Conservation (phyloP, 768 basidiomycete genomes). For the Suillus decipiens region DNA sequence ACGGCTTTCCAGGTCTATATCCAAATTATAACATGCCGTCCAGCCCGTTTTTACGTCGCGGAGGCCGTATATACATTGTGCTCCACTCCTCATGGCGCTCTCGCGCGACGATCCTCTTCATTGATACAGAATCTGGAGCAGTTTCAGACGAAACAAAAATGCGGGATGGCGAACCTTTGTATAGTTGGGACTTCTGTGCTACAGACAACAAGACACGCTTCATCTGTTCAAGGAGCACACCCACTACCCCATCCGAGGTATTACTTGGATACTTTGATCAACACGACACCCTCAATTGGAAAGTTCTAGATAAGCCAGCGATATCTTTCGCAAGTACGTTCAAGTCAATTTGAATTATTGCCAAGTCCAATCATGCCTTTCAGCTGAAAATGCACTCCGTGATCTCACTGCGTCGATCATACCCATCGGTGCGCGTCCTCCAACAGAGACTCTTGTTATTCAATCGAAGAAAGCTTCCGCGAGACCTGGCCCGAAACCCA, state of each 20-base stretch:
- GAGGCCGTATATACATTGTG: slow-evolving; percentile 34
- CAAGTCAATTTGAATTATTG: not conserved
- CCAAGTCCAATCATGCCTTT: not conserved
- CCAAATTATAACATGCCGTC: slow-evolving; percentile 47
- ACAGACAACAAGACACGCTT: slow-evolving; percentile 46
- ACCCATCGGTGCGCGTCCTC: slow-evolving; percentile 49
- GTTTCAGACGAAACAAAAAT: slow-evolving; percentile 36
- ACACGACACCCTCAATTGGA: slow-evolving; percentile 33
- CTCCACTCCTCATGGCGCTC: slow-evolving; percentile 57
- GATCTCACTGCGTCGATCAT: slow-evolving; percentile 45
- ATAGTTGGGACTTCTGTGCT: slow-evolving; percentile 56
- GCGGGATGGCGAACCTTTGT: slow-evolving; percentile 24
- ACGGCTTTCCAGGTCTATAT: slow-evolving; percentile 65
- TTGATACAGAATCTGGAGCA: slow-evolving; percentile 42
- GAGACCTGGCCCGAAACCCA: slow-evolving; percentile 28
- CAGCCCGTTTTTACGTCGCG: slow-evolving; percentile 39
- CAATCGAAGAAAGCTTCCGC: slow-evolving; percentile 26
- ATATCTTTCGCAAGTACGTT: slow-evolving; percentile 44
- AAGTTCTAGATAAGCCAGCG: slow-evolving; percentile 44
- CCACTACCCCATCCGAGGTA: slow-evolving; percentile 47
- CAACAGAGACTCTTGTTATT: slow-evolving; percentile 56
- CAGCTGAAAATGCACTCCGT: slow-evolving; percentile 47
- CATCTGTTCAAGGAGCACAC: slow-evolving; percentile 53
- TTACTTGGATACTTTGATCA: slow-evolving; percentile 44
- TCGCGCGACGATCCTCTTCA: slow-evolving; percentile 48